These are phyloP conservation scores for Candida pseudoviswanathii DNA, from an alignment of 1,139 yeast species.

Conservation along the genomic window DNA sequence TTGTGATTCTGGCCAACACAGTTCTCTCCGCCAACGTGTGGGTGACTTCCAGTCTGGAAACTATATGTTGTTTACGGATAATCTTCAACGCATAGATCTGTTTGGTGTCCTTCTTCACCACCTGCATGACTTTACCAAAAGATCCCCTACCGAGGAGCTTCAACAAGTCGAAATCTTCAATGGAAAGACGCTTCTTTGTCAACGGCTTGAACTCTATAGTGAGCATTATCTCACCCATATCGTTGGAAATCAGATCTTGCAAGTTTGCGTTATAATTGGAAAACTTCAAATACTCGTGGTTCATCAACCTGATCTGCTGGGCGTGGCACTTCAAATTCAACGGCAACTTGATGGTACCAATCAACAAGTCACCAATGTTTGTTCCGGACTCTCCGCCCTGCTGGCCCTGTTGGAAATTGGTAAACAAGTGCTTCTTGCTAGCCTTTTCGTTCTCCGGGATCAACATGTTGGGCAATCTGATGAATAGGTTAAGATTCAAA, in stretches of 20 bases:
- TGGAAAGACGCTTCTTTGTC: slow-evolving; percentile 67
- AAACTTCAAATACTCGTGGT: slow-evolving; percentile 51
- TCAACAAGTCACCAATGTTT: slow-evolving; percentile 42
- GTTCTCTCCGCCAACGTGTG: slow-evolving; percentile 97
- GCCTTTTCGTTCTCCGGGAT: slow-evolving; percentile 47
- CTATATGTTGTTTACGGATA: slow-evolving; percentile 89
- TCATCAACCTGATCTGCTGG: slow-evolving; percentile 42
- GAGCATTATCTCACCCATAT: slow-evolving; percentile 59
- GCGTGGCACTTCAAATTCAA: slow-evolving; percentile 42
- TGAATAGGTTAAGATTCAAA: slow-evolving; percentile 71
- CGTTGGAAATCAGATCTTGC: slow-evolving; percentile 16
- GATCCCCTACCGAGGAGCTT: slow-evolving; percentile 98
- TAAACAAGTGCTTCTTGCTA: slow-evolving; percentile 32
- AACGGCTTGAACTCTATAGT: slow-evolving; percentile 79
- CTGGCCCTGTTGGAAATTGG: slow-evolving; percentile 20
- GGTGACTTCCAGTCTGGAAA: slow-evolving; percentile 90
- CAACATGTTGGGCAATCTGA: slow-evolving; percentile 71
- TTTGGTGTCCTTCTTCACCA: slow-evolving; percentile 89
- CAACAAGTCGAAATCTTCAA: slow-evolving; percentile 88
- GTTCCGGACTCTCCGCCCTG: slow-evolving; percentile 6
- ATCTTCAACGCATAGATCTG: slow-evolving; percentile 94
- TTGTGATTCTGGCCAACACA: slow-evolving; percentile 86
- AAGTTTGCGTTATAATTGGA: slow-evolving; percentile 24
- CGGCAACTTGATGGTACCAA: slow-evolving; percentile 48
- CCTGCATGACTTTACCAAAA: slow-evolving; percentile 99